Evolutionary conservation across 768 basidiomycete genomes (phyloP).

Genomic region (Asterophora lycoperdoides): DNA sequence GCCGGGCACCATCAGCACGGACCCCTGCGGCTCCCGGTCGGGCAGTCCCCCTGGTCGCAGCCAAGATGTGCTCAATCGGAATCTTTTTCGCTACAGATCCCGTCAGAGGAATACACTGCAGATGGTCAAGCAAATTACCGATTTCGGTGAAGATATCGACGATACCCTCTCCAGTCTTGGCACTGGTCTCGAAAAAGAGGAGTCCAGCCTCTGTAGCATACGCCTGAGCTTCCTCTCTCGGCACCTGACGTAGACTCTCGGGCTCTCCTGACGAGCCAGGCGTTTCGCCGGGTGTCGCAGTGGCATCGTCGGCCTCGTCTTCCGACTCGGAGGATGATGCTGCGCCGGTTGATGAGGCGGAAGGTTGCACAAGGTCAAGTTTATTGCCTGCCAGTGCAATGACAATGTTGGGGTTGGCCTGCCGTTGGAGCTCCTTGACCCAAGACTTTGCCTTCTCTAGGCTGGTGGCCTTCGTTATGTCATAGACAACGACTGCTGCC

Average conservation of each 20-base stretch:
- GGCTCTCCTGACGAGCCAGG: slow-evolving; percentile 51
- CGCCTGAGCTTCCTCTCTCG: slow-evolving; percentile 91
- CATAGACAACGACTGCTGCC: slow-evolving; percentile 97
- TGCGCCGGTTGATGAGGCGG: slow-evolving; percentile 45
- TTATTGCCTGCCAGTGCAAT: slow-evolving; percentile 99
- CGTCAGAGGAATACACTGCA: neutral
- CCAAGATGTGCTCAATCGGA: slow-evolving; percentile 89
- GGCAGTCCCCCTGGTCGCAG: slow-evolving; percentile 71
- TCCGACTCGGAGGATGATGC: slow-evolving; percentile 64
- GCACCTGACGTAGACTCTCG: slow-evolving; percentile 83
- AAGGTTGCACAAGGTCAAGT: slow-evolving; percentile 79
- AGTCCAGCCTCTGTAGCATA: slow-evolving; percentile 95
- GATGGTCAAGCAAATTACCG: slow-evolving; percentile 47
- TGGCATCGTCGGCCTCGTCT: slow-evolving; percentile 92
- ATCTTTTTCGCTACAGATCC: slow-evolving; percentile 49
- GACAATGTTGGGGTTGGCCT: slow-evolving; percentile 98
- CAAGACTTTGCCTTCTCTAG: slow-evolving; percentile 99
- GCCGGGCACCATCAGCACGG: slow-evolving; percentile 47
- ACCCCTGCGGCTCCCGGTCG: slow-evolving; percentile 54
- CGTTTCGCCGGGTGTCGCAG: slow-evolving; percentile 75
- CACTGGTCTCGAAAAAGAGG: slow-evolving; percentile 96
- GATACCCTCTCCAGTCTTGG: slow-evolving; percentile 94
- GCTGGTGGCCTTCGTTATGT: slow-evolving; percentile 92
- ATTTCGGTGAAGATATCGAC: slow-evolving; percentile 98
- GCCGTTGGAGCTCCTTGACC: slow-evolving; percentile 98